Base-by-base conservation (phyloP, 1,284 basidiomycete species). In the Porphyrellus sp. region DNA sequence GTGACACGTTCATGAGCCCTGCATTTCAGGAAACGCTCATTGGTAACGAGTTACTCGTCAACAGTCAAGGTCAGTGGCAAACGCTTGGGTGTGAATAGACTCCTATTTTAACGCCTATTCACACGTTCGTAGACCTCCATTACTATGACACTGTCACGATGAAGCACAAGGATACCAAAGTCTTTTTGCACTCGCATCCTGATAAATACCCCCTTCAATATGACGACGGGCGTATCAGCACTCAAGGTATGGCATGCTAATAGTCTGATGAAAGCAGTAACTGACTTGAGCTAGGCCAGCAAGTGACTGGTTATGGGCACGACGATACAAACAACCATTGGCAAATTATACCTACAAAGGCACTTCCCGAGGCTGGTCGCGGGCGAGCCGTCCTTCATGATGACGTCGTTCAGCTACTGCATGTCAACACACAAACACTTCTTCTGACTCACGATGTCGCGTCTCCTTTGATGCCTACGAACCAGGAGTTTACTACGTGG, bases 371-470 rank as follows among this genome's bases (percentile, higher is more conserved):
- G 59, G 86, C 85, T 54, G 93, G 93, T 21, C 86, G 90, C 25
- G 94, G 90, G 20, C 87, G 94, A 43, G 81, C 92, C 53, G 91
- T 98, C 37, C 85, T 89, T 51, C 88, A 98, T 64, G 82, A 90
- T 55, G 95, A 99, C 69, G 71, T 91, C 48, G 80, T 99, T 57
- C 94, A 95, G 65, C 81, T 99, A 28, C 75, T 93, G 24, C 97
- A 99, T 67, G 79, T 93, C 67, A 83, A 82, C 69, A 97, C 95
- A 8, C 75, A 95, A 60, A 85, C 85, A 1, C 73, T 86, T 52
- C 83, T 99, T 37, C 74, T 99, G 43, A 95, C 95, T 1, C 97
- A 99, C 68, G 97, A 99, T 68, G 97, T 99, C 53, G 97, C 97
- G 0, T 97, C 93, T 4, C 91, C 97, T 2, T 81, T 95, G 48